These are phyloP conservation scores for Hymenoscyphus occultus DNA, from an alignment of 2,329 filamentous ascomycete species.

Conservation along the genomic window DNA sequence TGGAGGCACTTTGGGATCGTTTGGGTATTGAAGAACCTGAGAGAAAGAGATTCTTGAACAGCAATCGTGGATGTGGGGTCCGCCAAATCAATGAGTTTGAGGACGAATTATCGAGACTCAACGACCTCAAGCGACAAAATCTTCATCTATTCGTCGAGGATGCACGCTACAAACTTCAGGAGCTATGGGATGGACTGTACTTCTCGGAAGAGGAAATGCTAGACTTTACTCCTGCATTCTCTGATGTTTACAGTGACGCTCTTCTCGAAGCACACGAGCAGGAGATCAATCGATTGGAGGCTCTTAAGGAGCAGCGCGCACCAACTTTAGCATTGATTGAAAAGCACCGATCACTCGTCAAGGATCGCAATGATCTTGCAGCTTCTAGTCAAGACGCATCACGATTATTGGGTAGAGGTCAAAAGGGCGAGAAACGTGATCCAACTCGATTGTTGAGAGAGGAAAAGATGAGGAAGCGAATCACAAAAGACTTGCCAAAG, in stretches of 20 bases:
- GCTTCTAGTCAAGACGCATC: slow-evolving; percentile 93
- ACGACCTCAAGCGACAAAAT: slow-evolving; percentile 93
- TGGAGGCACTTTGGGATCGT: slow-evolving; percentile 88
- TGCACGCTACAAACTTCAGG: slow-evolving; percentile 83
- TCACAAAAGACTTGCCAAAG: slow-evolving; percentile 93
- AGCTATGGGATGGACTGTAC: slow-evolving; percentile 91
- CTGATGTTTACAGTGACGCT: slow-evolving; percentile 94
- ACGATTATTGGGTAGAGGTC: slow-evolving; percentile 83
- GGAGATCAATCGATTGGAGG: slow-evolving; percentile 79
- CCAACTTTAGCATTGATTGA: slow-evolving; percentile 82
- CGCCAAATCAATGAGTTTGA: slow-evolving; percentile 95
- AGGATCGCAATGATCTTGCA: slow-evolving; percentile 83
- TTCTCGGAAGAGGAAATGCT: slow-evolving; percentile 99
- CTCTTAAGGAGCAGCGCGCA: slow-evolving; percentile 79
- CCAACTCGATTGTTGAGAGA: slow-evolving; percentile 90
- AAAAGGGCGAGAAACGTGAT: slow-evolving; percentile 91
- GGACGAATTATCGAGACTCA: slow-evolving; percentile 80
- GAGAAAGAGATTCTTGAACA: slow-evolving; percentile 78
- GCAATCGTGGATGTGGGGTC: slow-evolving; percentile 86
- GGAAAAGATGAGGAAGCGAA: slow-evolving; percentile 98
- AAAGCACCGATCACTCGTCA: slow-evolving; percentile 74
- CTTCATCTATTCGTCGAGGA: slow-evolving; percentile 96
- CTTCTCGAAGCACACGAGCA: slow-evolving; percentile 91
- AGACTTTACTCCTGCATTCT: slow-evolving; percentile 94
- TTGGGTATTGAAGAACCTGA: slow-evolving; percentile 80